Evolutionary conservation across 805 yeast genomes (phyloP), one percentile per base, ranked within the genome.

Genomic region (Candida taoyuanica): DNA sequence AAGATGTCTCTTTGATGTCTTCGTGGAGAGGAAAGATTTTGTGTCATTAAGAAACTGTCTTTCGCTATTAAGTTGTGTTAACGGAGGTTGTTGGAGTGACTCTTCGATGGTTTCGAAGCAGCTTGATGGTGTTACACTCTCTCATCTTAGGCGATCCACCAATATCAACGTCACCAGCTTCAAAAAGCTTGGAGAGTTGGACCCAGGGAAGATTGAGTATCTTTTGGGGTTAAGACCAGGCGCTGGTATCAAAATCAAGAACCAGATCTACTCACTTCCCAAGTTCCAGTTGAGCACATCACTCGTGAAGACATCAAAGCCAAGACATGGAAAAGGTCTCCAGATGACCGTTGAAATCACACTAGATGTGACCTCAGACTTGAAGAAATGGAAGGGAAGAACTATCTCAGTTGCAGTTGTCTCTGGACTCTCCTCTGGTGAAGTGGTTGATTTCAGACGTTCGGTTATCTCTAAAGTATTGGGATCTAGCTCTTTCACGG

Each of bases 71-170:
- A 54, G 78, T 38, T 66, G 71, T 29, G 39, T 72, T 1, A 53
- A 50, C 31, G 73, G 74, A 0, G 63, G 59, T 40, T 63, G 76
- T 13, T 75, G 82, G 82, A 79, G 73, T 43, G 68, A 65, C 36
- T 50, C 68, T 0, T 52, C 71, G 0, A 60, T 64, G 50, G 66
- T 65, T 4, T 49, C 75, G n/a, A 53, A 67, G 34, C 81, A 76
- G 39, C 37, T 76, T 9, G 68, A 68, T 19, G 72, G 70, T 5
- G 55, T 76, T 16, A 78, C 76, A 0, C 40, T 64, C 3, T 65
- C 60, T 0, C 57, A 66, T 18, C 65, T 69, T 0, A 54, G 67
- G 28, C 65, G 62, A 31, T 56, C 73, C 36, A 55, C 58, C 0
- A 60, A 55, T 16, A 62, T 62, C 7, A 57, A 64, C n/a, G 44